phyloP scores from a whole-genome alignment of 2,329 filamentous ascomycete genomes.

The Colletotrichum higginsianum region DNA sequence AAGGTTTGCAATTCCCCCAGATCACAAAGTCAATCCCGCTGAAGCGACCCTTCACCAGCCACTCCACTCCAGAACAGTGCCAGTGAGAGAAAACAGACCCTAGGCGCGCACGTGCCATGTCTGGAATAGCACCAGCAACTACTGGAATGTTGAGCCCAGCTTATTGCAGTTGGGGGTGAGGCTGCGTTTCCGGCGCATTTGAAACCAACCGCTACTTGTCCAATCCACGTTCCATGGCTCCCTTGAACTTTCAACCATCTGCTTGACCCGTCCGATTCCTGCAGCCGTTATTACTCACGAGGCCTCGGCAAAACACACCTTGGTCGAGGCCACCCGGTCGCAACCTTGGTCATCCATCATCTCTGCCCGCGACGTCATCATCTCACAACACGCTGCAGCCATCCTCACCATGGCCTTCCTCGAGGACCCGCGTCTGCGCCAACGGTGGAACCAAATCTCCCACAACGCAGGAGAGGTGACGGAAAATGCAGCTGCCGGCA shows the following conservation, averaged over 20 bases:
- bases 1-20: slow-evolving; percentile 37
- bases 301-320: slow-evolving; percentile 26
- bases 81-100: slow-evolving; percentile 9
- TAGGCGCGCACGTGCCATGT: slow-evolving; percentile 25
- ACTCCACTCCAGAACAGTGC: slow-evolving; percentile 22
- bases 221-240: slow-evolving; percentile 35
- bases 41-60: slow-evolving; percentile 13
- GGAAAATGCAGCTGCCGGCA: slow-evolving; percentile 89
- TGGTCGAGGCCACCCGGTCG: slow-evolving; percentile 34
- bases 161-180: slow-evolving; percentile 35
- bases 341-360: background rate
- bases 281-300: slow-evolving; percentile 7
- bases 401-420: slow-evolving; percentile 69
- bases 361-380: slow-evolving; percentile 38
- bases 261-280: slow-evolving; percentile 3
- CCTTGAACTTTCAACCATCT: slow-evolving; percentile 20
- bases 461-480: slow-evolving; percentile 93
- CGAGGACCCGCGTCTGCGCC: slow-evolving; percentile 89
- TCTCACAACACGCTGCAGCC: slow-evolving; percentile 24
- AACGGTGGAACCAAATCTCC: slow-evolving; percentile 93
- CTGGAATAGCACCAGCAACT: slow-evolving; percentile 26
- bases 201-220: slow-evolving; percentile 38
- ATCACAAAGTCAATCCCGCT: slow-evolving; percentile 23
- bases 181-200: slow-evolving; percentile 37
- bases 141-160: slow-evolving; percentile 42